Conservation (phyloP, 257 asterid genomes). For the Nicotiana attenuata region DNA sequence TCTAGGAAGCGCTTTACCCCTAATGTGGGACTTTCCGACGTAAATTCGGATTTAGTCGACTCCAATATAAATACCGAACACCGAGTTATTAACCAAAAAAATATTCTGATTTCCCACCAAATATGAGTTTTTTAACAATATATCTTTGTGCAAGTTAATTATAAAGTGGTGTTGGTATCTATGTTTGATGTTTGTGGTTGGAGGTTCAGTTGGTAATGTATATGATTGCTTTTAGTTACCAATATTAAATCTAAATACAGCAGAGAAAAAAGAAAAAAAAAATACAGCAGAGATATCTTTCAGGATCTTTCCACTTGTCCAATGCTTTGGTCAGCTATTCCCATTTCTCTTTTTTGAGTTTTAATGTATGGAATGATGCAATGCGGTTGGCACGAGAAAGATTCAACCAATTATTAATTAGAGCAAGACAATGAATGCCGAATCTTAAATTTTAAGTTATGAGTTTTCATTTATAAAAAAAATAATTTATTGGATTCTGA, state of each 20-base stretch:
- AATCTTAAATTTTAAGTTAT: too few relatives aligned
- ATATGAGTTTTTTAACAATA: neutral
- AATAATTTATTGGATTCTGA: too few relatives aligned
- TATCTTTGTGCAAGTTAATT: neutral
- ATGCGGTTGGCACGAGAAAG: conserved; percentile 4
- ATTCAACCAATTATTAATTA: conserved; percentile 10
- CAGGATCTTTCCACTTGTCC: conserved; percentile 7
- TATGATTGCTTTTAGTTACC: neutral
- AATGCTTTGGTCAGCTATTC: conserved; percentile 1
- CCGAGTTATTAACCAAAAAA: too few relatives aligned
- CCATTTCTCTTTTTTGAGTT: neutral
- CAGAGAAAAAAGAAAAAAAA: neutral
- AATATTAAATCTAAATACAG: neutral
- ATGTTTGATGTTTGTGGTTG: conserved; percentile 7
- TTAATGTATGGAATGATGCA: neutral
- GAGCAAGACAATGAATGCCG: neutral
- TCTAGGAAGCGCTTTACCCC: too few relatives aligned
- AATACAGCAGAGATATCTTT: neutral
- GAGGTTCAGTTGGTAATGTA: neutral
- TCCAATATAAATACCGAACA: too few relatives aligned
- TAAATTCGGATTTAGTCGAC: too few relatives aligned
- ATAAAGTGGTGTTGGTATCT: neutral
- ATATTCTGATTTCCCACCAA: neutral
- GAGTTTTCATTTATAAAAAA: too few relatives aligned
- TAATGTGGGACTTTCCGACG: too few relatives aligned